These are phyloP conservation scores for Cicer cuneatum DNA, from an alignment of 306 rosid genomes.

Conservation along the genomic window DNA sequence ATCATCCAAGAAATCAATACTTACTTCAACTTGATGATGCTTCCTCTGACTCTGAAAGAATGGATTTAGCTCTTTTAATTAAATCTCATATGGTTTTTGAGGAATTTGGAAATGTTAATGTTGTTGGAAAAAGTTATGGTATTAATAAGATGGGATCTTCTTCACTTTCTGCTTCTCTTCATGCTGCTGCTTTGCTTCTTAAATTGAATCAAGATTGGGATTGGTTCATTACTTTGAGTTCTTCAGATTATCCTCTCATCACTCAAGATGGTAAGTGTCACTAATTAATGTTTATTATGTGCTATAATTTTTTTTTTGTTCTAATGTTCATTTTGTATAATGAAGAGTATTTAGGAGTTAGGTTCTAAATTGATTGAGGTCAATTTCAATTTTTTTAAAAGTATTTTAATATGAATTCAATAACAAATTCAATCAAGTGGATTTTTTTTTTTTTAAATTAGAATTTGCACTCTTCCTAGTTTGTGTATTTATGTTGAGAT, in stretches of 20 bases:
- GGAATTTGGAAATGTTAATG: slow-evolving; percentile 64
- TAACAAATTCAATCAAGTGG: too few relatives aligned
- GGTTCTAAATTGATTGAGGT: slow-evolving; percentile 15
- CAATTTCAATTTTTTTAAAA: neutral
- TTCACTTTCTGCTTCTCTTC: slow-evolving; percentile 68
- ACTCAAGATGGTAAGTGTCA: slow-evolving; percentile 70
- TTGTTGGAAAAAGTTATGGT: slow-evolving; percentile 65
- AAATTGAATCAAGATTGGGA: slow-evolving; percentile 71
- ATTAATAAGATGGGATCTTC: slow-evolving; percentile 72
- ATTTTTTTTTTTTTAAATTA: neutral
- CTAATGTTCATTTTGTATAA: slow-evolving; percentile 4
- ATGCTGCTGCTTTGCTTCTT: slow-evolving; percentile 76
- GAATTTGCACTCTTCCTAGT: neutral
- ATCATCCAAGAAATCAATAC: slow-evolving; percentile 80
- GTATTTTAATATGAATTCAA: neutral
- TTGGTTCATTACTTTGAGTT: slow-evolving; percentile 70
- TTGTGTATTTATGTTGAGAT: neutral
- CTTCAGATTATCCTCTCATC: slow-evolving; percentile 77
- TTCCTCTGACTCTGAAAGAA: slow-evolving; percentile 58
- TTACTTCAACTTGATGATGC: slow-evolving; percentile 69
- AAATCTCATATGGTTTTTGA: slow-evolving; percentile 57
- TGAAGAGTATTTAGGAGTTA: neutral
- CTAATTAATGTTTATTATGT: slow-evolving; percentile 6
- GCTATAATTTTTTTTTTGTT: neutral
- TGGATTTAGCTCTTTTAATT: slow-evolving; percentile 52